These are phyloP conservation scores for Isatis lusitanica DNA, from an alignment of 441 rosid species.

Conservation along the genomic window DNA sequence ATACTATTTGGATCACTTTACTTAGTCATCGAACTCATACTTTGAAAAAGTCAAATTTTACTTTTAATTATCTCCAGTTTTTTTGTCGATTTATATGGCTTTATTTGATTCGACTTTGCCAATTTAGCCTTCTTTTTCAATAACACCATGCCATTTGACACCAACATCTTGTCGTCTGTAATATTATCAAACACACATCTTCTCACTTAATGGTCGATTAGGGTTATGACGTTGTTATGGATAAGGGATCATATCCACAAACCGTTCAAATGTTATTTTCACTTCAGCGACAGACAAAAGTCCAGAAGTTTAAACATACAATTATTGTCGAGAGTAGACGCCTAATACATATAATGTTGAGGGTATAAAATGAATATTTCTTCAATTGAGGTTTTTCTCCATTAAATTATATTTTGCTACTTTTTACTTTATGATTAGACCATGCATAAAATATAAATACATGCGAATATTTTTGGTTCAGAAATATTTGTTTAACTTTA, in stretches of 20 bases:
- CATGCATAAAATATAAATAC: neutral
- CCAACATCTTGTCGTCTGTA: neutral
- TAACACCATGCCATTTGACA: neutral
- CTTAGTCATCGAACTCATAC: no score
- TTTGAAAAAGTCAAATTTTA: neutral
- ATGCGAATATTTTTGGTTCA: neutral
- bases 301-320: neutral
- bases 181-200: neutral
- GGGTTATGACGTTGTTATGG: neutral
- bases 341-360: neutral
- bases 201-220: neutral
- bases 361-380: neutral
- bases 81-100: neutral
- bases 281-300: neutral
- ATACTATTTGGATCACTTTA: no score
- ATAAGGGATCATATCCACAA: neutral
- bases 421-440: neutral
- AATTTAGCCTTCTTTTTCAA: neutral
- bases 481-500: neutral
- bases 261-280: neutral
- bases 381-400: neutral
- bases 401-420: neutral
- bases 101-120: neutral
- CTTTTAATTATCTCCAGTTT: neutral
- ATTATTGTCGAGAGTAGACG: neutral